These are phyloP conservation scores for Claviceps digitariae DNA, from an alignment of 2,329 filamentous ascomycete species.

Conservation along the genomic window DNA sequence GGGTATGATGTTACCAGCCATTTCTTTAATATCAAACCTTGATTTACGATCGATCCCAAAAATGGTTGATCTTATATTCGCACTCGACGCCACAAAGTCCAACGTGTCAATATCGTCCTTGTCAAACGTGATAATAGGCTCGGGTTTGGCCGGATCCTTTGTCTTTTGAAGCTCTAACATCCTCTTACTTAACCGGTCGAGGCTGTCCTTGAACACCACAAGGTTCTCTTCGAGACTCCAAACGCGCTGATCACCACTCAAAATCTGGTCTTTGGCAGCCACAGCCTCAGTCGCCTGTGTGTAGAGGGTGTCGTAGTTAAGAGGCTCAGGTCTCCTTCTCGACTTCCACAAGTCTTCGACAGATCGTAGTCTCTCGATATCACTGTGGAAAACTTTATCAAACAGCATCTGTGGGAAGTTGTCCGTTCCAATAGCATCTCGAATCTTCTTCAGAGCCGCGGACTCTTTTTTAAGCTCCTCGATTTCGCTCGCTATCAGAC, in stretches of 20 bases:
- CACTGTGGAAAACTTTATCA: constrained; percentile 80
- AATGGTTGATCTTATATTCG: constrained; percentile 77
- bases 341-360: constrained; percentile 98
- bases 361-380: constrained; percentile 66
- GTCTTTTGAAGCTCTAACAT: constrained; percentile 48
- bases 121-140: constrained; percentile 72
- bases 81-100: constrained; percentile 83
- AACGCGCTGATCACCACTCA: constrained; percentile 55
- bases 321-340: constrained; percentile 56
- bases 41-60: constrained; percentile 83
- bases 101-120: constrained; percentile 94
- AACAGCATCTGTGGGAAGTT: constrained; percentile 73
- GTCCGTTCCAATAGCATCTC: constrained; percentile 63
- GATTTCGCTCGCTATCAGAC: constrained; percentile 55
- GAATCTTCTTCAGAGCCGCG: constrained; percentile 68
- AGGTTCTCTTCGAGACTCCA: constrained; percentile 83
- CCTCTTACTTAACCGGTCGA: constrained; percentile 63
- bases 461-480: constrained; percentile 76
- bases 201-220: constrained; percentile 71
- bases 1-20: constrained; percentile 98
- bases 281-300: constrained; percentile 35
- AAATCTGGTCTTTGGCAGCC: constrained; percentile 37
- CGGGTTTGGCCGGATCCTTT: constrained; percentile 32
- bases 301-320: constrained; percentile 53
- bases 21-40: constrained; percentile 95